A percentile compares a stretch with the other conserved stretches of the same genome.
Evolutionary conservation across 179 eudicot genomes (phyloP).

Genomic region (Monotropa hypopitys): DNA sequence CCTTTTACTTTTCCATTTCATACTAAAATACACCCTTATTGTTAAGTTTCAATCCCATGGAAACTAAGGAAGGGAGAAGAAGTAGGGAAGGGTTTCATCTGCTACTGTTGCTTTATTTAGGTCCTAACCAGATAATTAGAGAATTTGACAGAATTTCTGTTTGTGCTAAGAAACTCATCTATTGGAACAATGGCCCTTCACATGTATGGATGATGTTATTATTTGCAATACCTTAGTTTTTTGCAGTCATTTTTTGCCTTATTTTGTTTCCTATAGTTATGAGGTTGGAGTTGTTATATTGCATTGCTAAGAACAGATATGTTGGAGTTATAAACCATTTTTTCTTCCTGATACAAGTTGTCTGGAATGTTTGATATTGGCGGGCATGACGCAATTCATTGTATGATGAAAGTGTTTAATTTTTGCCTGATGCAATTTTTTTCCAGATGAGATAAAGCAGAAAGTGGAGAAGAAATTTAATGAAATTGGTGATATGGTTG

Average conservation of each 20-base stretch:
- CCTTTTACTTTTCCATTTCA: background rate
- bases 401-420: background rate
- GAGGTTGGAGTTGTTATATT: background rate
- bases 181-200: background rate
- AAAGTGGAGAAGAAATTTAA: conserved; percentile 63
- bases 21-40: background rate
- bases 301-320: background rate
- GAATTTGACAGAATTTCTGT: background rate
- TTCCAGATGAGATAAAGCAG: conserved; percentile 61
- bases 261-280: background rate
- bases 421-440: background rate
- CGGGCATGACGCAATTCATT: background rate
- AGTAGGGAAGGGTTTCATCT: background rate
- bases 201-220: background rate
- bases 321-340: background rate
- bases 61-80: background rate
- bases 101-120: background rate
- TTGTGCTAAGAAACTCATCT: background rate
- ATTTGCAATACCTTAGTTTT: background rate
- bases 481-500: conserved; percentile 64
- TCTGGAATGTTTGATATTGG: background rate
- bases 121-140: background rate
- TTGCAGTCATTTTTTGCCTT: background rate
- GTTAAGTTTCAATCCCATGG: background rate
- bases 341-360: background rate